These are phyloP conservation scores for Eremothecium coryli DNA, from an alignment of 1,139 yeast species.

Conservation along the genomic window DNA sequence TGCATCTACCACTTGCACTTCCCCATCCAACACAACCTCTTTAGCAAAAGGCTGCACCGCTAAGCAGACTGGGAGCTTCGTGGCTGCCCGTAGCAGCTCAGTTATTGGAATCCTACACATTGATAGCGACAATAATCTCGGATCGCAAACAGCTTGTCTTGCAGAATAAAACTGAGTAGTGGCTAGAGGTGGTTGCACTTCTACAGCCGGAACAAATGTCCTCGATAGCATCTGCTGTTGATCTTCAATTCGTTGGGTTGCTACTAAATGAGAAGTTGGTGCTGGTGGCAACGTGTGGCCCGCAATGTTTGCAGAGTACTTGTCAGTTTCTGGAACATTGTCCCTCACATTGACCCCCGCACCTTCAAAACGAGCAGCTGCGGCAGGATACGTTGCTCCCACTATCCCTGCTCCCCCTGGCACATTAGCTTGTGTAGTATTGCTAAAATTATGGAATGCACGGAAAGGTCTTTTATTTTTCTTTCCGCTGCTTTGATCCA, in stretches of 20 bases:
- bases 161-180: conserved; percentile 60
- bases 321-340: conserved; percentile 4
- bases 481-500: conserved; percentile 13
- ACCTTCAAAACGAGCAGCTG: not conserved
- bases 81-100: conserved; percentile 58
- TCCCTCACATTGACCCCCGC: not conserved
- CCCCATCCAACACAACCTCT: conserved; percentile 34
- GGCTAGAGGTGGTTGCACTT: conserved; percentile 74
- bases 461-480: conserved; percentile 22
- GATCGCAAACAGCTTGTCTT: conserved; percentile 81
- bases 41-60: conserved; percentile 81
- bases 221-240: conserved; percentile 42
- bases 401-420: not conserved
- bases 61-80: conserved; percentile 75
- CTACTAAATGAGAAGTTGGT: conserved; percentile 38
- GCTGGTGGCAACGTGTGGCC: conserved; percentile 8
- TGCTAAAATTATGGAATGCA: conserved; percentile 19
- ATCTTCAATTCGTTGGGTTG: conserved; percentile 45
- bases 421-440: not conserved
- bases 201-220: conserved; percentile 59
- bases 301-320: conserved; percentile 4
- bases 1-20: conserved; percentile 56
- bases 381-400: not conserved
- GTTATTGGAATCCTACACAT: conserved; percentile 79
- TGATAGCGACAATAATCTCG: conserved; percentile 68